A percentile compares a stretch with the other conserved stretches of the same genome.
Conservation (phyloP, 2,329 filamentous ascomycete species). For the Biscogniauxia sp. region DNA sequence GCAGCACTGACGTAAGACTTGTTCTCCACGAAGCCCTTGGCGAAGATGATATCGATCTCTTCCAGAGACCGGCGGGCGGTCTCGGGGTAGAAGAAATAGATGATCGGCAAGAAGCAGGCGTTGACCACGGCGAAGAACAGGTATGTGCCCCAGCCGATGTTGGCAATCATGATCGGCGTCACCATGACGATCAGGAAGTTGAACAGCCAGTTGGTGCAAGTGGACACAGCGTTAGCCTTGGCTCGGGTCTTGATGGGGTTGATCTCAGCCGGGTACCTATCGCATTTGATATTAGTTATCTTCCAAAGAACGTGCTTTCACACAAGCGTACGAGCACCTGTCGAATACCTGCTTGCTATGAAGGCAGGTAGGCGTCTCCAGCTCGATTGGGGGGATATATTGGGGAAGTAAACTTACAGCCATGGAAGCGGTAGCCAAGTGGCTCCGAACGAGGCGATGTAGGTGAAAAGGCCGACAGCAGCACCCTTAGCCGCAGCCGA, state of each 20-base stretch:
- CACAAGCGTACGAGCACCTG: too few species aligned
- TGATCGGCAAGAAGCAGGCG: slow-evolving; percentile 36
- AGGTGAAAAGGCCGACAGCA: slow-evolving; percentile 65
- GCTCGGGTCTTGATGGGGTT: slow-evolving; percentile 48
- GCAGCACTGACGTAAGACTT: slow-evolving; percentile 59
- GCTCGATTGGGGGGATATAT: background rate
- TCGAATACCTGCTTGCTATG: background rate
- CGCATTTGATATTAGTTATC: background rate
- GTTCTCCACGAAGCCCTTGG: slow-evolving; percentile 57
- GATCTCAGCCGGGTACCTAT: slow-evolving; percentile 50
- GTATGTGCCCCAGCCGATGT: slow-evolving; percentile 56
- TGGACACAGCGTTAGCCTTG: slow-evolving; percentile 53
- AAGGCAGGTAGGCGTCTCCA: background rate
- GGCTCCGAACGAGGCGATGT: slow-evolving; percentile 67
- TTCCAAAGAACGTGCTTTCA: background rate
- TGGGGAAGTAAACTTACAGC: slow-evolving; percentile 32
- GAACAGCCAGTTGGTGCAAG: slow-evolving; percentile 45
- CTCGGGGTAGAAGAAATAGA: slow-evolving; percentile 53
- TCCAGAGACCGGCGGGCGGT: slow-evolving; percentile 49
- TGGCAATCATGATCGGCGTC: slow-evolving; percentile 61
- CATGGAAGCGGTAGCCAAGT: slow-evolving; percentile 64
- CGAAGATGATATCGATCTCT: slow-evolving; percentile 59
- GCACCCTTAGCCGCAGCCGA: slow-evolving; percentile 63
- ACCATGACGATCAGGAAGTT: slow-evolving; percentile 56
- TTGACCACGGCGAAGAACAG: slow-evolving; percentile 40